These are phyloP conservation scores for Fusarium sp. DNA, from an alignment of 2,329 filamentous ascomycete genomes.

Conservation along the genomic window DNA sequence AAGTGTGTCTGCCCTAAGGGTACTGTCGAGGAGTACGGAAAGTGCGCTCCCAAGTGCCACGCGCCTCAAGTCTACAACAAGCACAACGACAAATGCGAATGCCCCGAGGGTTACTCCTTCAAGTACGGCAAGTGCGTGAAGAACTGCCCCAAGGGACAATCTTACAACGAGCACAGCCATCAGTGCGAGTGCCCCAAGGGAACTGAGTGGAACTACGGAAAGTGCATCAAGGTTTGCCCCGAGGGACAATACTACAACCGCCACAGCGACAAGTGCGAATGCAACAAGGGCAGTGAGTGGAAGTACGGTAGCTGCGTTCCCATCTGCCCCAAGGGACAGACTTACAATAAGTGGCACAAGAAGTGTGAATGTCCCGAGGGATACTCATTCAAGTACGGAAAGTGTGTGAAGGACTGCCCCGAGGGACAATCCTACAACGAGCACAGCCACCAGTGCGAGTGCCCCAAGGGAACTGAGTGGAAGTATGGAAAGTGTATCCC, in stretches of 20 bases:
- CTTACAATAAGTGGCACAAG: slow-evolving; percentile 1
- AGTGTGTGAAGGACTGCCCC: slow-evolving; percentile 24
- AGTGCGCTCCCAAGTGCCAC: slow-evolving; percentile 23
- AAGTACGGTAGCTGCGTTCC: slow-evolving; percentile 24
- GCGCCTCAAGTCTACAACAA: slow-evolving; percentile 9
- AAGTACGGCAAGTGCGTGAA: too few relatives aligned
- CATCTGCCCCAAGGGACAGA: slow-evolving; percentile 21
- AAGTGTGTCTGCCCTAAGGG: slow-evolving; percentile 32
- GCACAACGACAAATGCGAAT: slow-evolving; percentile 6
- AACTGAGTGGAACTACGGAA: background rate
- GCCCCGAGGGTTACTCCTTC: slow-evolving; percentile 13
- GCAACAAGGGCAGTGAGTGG: slow-evolving; percentile 17
- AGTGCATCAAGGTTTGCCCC: slow-evolving; percentile 28
- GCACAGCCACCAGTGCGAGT: slow-evolving; percentile 8
- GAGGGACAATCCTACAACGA: slow-evolving; percentile 18
- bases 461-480: slow-evolving; percentile 21
- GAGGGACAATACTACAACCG: slow-evolving; percentile 18
- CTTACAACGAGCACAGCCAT: slow-evolving; percentile 2
- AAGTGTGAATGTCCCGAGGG: slow-evolving; percentile 29
- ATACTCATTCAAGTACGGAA: slow-evolving; percentile 12
- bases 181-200: slow-evolving; percentile 28
- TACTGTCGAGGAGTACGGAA: slow-evolving; percentile 13
- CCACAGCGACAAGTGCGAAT: slow-evolving; percentile 12
- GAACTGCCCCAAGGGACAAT: too few relatives aligned
- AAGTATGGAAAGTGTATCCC: slow-evolving; percentile 25